Base-by-base conservation (phyloP, 495 filamentous ascomycete species). In the Hapsidospora chrysogenum region DNA sequence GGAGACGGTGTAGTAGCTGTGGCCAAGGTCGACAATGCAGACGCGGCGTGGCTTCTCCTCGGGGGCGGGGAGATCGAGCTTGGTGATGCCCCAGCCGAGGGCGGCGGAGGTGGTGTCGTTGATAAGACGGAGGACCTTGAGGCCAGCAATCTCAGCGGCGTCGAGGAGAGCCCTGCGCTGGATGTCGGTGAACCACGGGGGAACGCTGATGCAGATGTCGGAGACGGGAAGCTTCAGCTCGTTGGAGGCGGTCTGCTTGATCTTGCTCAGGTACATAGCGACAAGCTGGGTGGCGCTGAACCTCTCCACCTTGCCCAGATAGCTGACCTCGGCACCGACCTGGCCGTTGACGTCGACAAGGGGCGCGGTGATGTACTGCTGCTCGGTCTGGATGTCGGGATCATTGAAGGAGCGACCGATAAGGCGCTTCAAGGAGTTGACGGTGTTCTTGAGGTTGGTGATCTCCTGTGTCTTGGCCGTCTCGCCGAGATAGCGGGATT, bases 361-460 rank as follows among this genome's bases (percentile, higher is more conserved):
- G 20, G 69, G 60, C 15, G 84, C 79, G n/a, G 83, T 82, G 60
- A 86, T 80, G 57, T 70, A 99, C 49, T 92, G 66, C 60, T 86
- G 75, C 70, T 99, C 89, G 46, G 86, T 68, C 54, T 83, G 65
- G 36, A 94, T 66, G 68, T 99, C 89, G 47, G 86, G 85, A 53
- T 99, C 89, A 47, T 72, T 76, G 56, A 84, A 65, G 23, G 68
- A 66, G 47, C 89, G 82, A 45, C 89, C 89, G 49, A 80, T 76
- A 36, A 99, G 71, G 49, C 89, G 79, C 66, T 94, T 93, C 37
- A 99, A 70, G 43, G 75, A 86, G 54, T 73, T 64, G 59, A 96
- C 81, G 35, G 89, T 99, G 69, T 96, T 99, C 69, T 94, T 99
- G 44, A 99, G 70, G 64, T 99, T 99, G 43, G 87, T 95, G 51